Evolutionary conservation across 345 rosid genomes (phyloP).

Genomic region (thale cress (Arabidopsis thaliana)): TAIR10.1 NC_003070.9:23548501-23549000

Average conservation of each 20-base stretch:
- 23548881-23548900: constrained; percentile 28
- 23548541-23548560: constrained; percentile 1
- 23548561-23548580: constrained; percentile 11
- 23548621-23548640: constrained; percentile 55
- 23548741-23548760: constrained; percentile 2
- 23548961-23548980: constrained; percentile 77
- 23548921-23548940: constrained; percentile 16
- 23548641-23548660: constrained; percentile 63
- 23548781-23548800: constrained; percentile 30
- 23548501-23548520: background rate
- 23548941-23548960: constrained; percentile 24
- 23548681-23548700: constrained; percentile 53
- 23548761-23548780: constrained; percentile 10
- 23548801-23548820: constrained; percentile 60
- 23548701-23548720: constrained; percentile 22
- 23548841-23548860: constrained; percentile 64
- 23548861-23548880: constrained; percentile 65
- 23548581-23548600: constrained; percentile 69
- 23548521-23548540: constrained; percentile 8
- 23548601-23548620: constrained; percentile 60
- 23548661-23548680: constrained; percentile 68
- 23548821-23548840: constrained; percentile 61
- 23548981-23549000: constrained; percentile 72
- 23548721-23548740: background rate
- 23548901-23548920: constrained; percentile 23